These are phyloP conservation scores for Buxus sempervirens DNA, from an alignment of 164 flowering plant species.

Conservation along the genomic window DNA sequence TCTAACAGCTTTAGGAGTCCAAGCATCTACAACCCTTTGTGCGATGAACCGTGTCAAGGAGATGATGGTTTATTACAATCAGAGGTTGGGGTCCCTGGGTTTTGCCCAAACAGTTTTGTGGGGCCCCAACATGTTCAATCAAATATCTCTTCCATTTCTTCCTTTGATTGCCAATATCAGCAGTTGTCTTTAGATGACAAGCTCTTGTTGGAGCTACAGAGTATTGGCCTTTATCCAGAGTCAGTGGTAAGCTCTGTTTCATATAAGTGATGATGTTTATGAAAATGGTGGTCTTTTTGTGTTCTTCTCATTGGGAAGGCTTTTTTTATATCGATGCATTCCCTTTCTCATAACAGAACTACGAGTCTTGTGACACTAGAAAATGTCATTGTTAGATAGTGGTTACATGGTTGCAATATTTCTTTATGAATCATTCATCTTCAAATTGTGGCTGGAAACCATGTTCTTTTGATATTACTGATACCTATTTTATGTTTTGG, in stretches of 20 bases:
- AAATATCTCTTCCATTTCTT: constrained; percentile 27
- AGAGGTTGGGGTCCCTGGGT: constrained; percentile 29
- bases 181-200: constrained; percentile 58
- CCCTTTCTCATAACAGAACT: no score
- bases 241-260: constrained; percentile 54
- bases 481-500: constrained; percentile 7
- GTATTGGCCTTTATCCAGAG: constrained; percentile 69
- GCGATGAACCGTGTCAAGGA: constrained; percentile 31
- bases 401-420: no score
- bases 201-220: constrained; percentile 71
- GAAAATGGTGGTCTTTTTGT: not conserved
- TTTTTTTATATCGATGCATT: not conserved
- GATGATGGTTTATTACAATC: constrained; percentile 31
- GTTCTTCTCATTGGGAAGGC: not conserved
- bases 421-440: not conserved
- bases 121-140: constrained; percentile 26
- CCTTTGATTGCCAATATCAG: constrained; percentile 48
- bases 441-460: not conserved
- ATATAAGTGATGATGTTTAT: not conserved
- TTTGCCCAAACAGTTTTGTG: constrained; percentile 27
- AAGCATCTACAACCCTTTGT: constrained; percentile 18
- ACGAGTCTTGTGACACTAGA: not conserved
- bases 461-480: not conserved
- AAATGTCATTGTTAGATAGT: not conserved
- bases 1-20: constrained; percentile 28